Evolutionary conservation across 768 basidiomycete genomes (phyloP).

Genomic region (Pisolithus albus): DNA sequence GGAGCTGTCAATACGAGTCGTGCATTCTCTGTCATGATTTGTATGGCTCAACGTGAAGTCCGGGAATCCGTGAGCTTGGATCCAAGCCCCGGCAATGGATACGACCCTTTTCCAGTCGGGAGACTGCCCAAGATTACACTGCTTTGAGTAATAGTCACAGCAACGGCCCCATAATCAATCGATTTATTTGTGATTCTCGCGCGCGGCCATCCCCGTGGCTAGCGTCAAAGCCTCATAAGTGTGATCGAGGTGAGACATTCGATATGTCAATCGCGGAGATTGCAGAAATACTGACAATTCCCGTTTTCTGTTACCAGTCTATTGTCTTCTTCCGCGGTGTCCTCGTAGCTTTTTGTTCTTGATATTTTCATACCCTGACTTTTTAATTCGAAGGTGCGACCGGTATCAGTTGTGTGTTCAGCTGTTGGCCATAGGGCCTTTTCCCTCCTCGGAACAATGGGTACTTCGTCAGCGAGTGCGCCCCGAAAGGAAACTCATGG

Average conservation of each 20-base stretch:
- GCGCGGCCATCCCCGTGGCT: not conserved
- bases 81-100: no score
- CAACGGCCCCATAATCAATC: no score
- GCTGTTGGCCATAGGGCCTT: slow-evolving; percentile 1
- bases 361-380: not conserved
- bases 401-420: not conserved
- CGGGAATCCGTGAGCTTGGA: no score
- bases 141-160: no score
- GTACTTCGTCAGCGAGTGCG: slow-evolving; percentile 4
- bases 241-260: slow-evolving; percentile 29
- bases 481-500: slow-evolving; percentile 7
- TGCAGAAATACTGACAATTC: slow-evolving; percentile 3
- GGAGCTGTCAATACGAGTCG: no score
- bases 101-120: no score
- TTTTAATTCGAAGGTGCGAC: slow-evolving; percentile 2
- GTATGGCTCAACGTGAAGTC: no score
- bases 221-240: slow-evolving; percentile 9
- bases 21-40: no score
- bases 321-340: slow-evolving; percentile 20
- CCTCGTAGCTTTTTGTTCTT: slow-evolving; percentile 19
- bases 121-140: no score
- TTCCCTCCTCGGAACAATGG: slow-evolving; percentile 18
- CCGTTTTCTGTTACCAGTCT: slow-evolving; percentile 3
- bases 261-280: slow-evolving; percentile 13
- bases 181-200: slow-evolving; percentile 7